A percentile compares a stretch with the other conserved stretches of the same genome.
phyloP scores from a whole-genome alignment of 371 early-diverging fungal species.

The Zychaea mexicana region DNA sequence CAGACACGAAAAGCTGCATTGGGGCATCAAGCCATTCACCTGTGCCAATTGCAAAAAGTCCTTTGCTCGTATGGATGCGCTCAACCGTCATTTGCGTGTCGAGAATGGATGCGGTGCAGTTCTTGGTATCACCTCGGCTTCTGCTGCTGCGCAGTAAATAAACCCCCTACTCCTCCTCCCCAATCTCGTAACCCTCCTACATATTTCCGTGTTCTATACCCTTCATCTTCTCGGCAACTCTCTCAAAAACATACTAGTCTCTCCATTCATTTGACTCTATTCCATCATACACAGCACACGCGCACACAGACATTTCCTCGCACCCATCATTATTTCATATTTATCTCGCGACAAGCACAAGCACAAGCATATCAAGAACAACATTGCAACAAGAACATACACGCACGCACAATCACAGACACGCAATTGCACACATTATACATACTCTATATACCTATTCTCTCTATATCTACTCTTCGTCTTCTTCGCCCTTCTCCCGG shows the following conservation, averaged over 20 bases:
- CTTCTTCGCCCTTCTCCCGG: too few relatives aligned
- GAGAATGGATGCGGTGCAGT: slow-evolving; percentile 57
- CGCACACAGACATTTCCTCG: too few relatives aligned
- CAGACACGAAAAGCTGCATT: slow-evolving; percentile 60
- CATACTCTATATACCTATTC: background rate
- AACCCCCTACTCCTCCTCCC: background rate
- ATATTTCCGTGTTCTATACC: background rate
- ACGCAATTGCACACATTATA: background rate
- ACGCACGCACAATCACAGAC: background rate
- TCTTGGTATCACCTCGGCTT: background rate
- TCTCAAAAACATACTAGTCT: background rate
- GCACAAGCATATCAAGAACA: too few relatives aligned
- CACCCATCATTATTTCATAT: background rate
- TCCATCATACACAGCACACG: background rate
- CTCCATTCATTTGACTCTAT: background rate
- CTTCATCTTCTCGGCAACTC: background rate
- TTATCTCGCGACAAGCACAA: background rate
- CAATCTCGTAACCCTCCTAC: background rate
- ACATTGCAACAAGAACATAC: background rate
- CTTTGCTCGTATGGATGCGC: slow-evolving; percentile 69
- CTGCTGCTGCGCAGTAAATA: background rate
- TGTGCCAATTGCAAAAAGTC: slow-evolving; percentile 55
- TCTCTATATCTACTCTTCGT: background rate
- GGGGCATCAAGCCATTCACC: slow-evolving; percentile 57
- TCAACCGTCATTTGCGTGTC: slow-evolving; percentile 69